These are phyloP conservation scores for Cutaneotrichosporon arboriforme DNA, from an alignment of 1,284 basidiomycete species.

Conservation along the genomic window DNA sequence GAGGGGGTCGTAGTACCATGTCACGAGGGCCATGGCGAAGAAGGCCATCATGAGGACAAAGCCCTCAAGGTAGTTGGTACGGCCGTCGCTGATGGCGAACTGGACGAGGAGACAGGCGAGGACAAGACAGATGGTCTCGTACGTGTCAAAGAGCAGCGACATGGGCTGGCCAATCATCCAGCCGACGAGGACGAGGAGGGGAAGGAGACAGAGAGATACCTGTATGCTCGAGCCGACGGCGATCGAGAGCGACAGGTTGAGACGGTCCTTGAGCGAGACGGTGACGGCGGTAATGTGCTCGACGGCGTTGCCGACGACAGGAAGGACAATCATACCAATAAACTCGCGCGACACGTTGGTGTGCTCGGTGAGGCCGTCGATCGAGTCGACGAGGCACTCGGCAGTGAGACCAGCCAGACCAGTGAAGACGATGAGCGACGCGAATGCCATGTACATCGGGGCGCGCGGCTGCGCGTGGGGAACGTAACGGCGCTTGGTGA, in stretches of 20 bases:
- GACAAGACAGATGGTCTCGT: slow-evolving; percentile 50
- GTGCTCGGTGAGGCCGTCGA: slow-evolving; percentile 58
- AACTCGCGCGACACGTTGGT: slow-evolving; percentile 59
- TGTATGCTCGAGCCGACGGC: slow-evolving; percentile 89
- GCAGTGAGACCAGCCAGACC: slow-evolving; percentile 60
- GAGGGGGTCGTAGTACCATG: slow-evolving; percentile 32
- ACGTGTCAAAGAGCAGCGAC: slow-evolving; percentile 47
- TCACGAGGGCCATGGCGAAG: slow-evolving; percentile 43
- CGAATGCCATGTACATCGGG: slow-evolving; percentile 49
- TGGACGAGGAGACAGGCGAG: slow-evolving; percentile 69
- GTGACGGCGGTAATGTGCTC: slow-evolving; percentile 85
- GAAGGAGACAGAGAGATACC: slow-evolving; percentile 78
- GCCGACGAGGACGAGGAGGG: slow-evolving; percentile 56
- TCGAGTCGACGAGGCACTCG: slow-evolving; percentile 77
- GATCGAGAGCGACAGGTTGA: slow-evolving; percentile 60
- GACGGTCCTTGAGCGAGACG: slow-evolving; percentile 68
- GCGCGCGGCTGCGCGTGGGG: slow-evolving; percentile 44
- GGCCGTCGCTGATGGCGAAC: slow-evolving; percentile 73
- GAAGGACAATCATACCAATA: slow-evolving; percentile 78
- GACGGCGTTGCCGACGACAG: slow-evolving; percentile 74
- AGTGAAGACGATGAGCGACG: slow-evolving; percentile 35
- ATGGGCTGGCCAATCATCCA: slow-evolving; percentile 53
- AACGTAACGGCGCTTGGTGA: slow-evolving; percentile 9
- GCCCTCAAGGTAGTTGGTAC: slow-evolving; percentile 72
- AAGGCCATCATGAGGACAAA: slow-evolving; percentile 54